These are phyloP conservation scores for Phoenix roebelenii DNA, from an alignment of 176 grass and related monocot species.

Conservation along the genomic window DNA sequence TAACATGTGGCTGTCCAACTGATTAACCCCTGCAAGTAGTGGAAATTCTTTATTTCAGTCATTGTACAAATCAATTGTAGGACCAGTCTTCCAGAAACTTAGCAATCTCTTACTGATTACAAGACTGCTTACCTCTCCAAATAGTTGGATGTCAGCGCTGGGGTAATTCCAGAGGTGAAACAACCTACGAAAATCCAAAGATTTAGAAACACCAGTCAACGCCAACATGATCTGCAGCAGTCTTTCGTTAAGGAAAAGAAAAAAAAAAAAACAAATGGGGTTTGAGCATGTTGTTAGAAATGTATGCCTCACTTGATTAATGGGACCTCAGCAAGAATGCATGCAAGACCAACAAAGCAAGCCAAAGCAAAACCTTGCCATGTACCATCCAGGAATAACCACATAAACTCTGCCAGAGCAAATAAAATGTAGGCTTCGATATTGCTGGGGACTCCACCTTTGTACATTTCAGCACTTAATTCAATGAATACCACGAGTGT, in stretches of 20 bases:
- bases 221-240: not conserved
- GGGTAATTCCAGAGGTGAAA: constrained; percentile 86
- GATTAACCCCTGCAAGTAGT: constrained; percentile 58
- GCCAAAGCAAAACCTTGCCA: constrained; percentile 83
- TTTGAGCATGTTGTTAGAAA: not conserved
- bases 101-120: not conserved
- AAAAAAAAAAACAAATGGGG: not conserved
- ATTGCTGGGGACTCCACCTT: constrained; percentile 47
- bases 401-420: constrained; percentile 52
- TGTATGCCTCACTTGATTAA: constrained; percentile 55
- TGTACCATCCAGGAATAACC: constrained; percentile 68
- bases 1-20: constrained; percentile 94
- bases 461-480: constrained; percentile 80
- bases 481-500: constrained; percentile 68
- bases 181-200: constrained; percentile 28
- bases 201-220: not conserved
- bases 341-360: constrained; percentile 61
- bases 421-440: constrained; percentile 57
- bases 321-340: constrained; percentile 73
- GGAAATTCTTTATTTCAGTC: not conserved
- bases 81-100: not conserved
- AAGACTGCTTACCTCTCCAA: constrained; percentile 45
- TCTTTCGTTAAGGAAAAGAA: not conserved
- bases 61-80: not conserved
- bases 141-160: constrained; percentile 57